phyloP scores from a whole-genome alignment of 2,329 filamentous ascomycete species.

The Verticillium albo-atrum region DNA sequence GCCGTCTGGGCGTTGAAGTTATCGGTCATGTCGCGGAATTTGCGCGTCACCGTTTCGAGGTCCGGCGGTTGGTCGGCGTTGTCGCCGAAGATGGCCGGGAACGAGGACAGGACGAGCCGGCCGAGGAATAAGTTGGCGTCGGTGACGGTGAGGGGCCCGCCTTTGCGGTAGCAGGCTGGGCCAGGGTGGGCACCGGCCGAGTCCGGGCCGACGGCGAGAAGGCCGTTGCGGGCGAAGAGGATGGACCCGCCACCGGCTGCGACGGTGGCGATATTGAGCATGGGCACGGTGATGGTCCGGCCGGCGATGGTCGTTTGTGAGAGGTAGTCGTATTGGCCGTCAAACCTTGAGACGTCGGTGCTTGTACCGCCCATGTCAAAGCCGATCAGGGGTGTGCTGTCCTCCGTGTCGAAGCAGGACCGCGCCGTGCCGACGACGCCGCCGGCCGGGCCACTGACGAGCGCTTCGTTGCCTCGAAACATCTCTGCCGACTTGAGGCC shows the following conservation, averaged over 20 bases:
- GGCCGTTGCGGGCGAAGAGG: slow-evolving; percentile 63
- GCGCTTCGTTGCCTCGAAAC: slow-evolving; percentile 62
- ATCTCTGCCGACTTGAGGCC: slow-evolving; percentile 43
- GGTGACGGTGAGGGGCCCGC: slow-evolving; percentile 66
- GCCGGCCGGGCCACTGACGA: slow-evolving; percentile 65
- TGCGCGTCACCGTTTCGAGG: slow-evolving; percentile 28
- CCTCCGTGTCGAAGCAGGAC: slow-evolving; percentile 62
- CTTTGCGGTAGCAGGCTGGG: slow-evolving; percentile 67
- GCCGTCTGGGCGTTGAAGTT: slow-evolving; percentile 32
- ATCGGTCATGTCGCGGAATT: slow-evolving; percentile 35
- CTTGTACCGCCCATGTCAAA: slow-evolving; percentile 57
- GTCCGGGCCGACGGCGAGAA: slow-evolving; percentile 68
- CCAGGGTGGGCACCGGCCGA: slow-evolving; percentile 70
- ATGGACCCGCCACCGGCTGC: slow-evolving; percentile 45
- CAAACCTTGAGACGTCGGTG: slow-evolving; percentile 67
- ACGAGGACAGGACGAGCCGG: slow-evolving; percentile 54
- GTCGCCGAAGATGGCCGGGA: slow-evolving; percentile 68
- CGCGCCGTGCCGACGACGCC: slow-evolving; percentile 68
- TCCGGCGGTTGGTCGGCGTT: slow-evolving; percentile 55
- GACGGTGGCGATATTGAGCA: slow-evolving; percentile 73
- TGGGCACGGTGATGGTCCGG: slow-evolving; percentile 66
- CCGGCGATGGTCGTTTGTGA: slow-evolving; percentile 69
- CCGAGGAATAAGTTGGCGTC: slow-evolving; percentile 69
- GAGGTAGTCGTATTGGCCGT: slow-evolving; percentile 66
- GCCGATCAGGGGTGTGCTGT: slow-evolving; percentile 55